phyloP scores from a whole-genome alignment of 305 asterid genomes.

The Withania somnifera region DNA sequence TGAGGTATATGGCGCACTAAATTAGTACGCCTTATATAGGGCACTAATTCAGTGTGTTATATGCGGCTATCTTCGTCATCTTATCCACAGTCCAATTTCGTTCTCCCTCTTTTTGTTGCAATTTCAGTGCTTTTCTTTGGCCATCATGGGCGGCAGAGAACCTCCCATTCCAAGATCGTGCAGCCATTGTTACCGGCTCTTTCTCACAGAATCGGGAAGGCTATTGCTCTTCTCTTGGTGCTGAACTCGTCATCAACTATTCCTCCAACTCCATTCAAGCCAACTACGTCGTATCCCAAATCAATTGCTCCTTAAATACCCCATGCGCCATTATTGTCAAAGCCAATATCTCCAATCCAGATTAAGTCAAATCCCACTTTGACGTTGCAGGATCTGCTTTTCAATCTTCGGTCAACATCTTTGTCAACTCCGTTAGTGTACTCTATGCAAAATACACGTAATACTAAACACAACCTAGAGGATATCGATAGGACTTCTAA shows the following conservation, averaged over 20 bases:
- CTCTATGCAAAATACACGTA: conserved; percentile 30
- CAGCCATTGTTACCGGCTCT: conserved; percentile 63
- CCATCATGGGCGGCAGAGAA: not conserved
- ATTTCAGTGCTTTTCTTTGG: not conserved
- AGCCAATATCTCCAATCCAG: conserved; percentile 48
- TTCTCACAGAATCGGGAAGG: conserved; percentile 71
- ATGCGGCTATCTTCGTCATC: no score
- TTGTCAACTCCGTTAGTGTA: conserved; percentile 50
- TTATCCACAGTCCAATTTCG: no score
- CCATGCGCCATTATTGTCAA: conserved; percentile 27
- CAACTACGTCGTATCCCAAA: conserved; percentile 25
- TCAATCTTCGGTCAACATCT: conserved; percentile 30
- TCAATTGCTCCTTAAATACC: conserved; percentile 10
- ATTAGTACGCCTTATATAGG: no score
- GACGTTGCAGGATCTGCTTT: conserved; percentile 44
- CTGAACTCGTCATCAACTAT: conserved; percentile 51
- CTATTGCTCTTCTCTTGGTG: conserved; percentile 54
- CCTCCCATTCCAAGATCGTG: conserved; percentile 9
- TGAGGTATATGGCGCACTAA: no score
- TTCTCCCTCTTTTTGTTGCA: no score
- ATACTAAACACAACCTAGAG: conserved; percentile 29
- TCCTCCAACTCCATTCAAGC: conserved; percentile 43
- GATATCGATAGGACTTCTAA: conserved; percentile 38
- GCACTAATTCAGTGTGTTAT: no score
- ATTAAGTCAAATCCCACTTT: conserved; percentile 46